Evolutionary conservation across 1,284 basidiomycete genomes (phyloP).

Genomic region (Volvariella volvacea): DNA sequence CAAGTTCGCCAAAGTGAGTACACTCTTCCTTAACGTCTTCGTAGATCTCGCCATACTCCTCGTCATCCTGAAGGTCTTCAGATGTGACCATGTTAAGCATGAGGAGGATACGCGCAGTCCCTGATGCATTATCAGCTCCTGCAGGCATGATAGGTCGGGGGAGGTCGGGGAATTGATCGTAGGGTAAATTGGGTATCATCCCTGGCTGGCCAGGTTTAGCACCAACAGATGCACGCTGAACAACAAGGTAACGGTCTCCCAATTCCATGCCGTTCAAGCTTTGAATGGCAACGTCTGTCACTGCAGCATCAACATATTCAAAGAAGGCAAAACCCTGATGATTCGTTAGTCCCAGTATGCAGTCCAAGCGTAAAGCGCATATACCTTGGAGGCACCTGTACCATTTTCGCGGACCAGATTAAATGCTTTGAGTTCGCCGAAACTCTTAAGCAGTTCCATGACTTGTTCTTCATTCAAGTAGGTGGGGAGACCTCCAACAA

Average conservation of each 20-base stretch:
- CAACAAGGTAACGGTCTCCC: conserved; percentile 93
- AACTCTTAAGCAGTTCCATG: conserved; percentile 94
- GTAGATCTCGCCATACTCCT: conserved; percentile 90
- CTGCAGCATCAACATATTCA: conserved; percentile 87
- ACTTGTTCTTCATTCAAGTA: conserved; percentile 98
- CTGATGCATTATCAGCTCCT: conserved; percentile 46
- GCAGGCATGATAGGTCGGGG: conserved; percentile 81
- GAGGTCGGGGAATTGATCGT: conserved; percentile 69
- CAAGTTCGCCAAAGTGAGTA: conserved; percentile 73
- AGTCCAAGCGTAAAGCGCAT: conserved; percentile 1
- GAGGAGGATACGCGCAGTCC: conserved; percentile 79
- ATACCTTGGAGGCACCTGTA: conserved; percentile 83
- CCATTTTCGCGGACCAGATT: conserved; percentile 95
- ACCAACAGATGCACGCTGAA: conserved; percentile 93
- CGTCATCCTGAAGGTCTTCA: conserved; percentile 88
- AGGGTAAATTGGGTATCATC: conserved; percentile 56
- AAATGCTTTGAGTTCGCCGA: conserved; percentile 96
- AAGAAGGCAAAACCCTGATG: conserved; percentile 98
- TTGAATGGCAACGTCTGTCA: conserved; percentile 95
- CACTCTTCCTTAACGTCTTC: conserved; percentile 96
- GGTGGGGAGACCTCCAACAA: conserved; percentile 91
- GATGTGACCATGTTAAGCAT: conserved; percentile 99
- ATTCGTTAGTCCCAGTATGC: background rate
- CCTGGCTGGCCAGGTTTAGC: conserved; percentile 70
- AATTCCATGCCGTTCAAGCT: conserved; percentile 97